Percentiles rank a stretch among this genome's conserved stretches.
These are phyloP conservation scores for Dryas alaskensis DNA, from an alignment of 306 rosid species.

Conservation along the genomic window DNA sequence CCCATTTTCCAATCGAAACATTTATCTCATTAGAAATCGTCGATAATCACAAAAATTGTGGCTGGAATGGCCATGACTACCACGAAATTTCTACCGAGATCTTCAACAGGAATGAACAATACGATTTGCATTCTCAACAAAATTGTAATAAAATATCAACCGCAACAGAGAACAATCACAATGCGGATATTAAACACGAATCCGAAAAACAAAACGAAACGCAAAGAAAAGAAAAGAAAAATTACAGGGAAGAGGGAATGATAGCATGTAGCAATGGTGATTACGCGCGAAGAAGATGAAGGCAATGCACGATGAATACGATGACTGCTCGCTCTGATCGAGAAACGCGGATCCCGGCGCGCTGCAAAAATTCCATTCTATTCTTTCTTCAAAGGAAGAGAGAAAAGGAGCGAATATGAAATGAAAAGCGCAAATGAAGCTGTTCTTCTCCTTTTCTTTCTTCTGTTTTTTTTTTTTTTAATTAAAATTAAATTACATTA, in stretches of 20 bases:
- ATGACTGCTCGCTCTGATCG: slow-evolving; percentile 38
- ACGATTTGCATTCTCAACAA: not conserved
- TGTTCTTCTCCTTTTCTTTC: slow-evolving; percentile 21
- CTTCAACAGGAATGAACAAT: slow-evolving; percentile 5
- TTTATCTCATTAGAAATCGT: slow-evolving; percentile 2
- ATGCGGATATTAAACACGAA: slow-evolving; percentile 2
- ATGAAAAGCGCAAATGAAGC: slow-evolving; percentile 30
- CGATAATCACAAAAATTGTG: not conserved
- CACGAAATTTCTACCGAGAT: slow-evolving; percentile 22
- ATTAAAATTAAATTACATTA: not conserved
- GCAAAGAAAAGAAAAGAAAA: slow-evolving; percentile 13
- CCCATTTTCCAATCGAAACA: slow-evolving; percentile 13
- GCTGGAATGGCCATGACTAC: not conserved
- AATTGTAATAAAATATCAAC: slow-evolving; percentile 3
- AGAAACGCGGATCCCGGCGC: slow-evolving; percentile 68
- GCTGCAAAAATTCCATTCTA: slow-evolving; percentile 48
- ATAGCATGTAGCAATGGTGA: slow-evolving; percentile 24
- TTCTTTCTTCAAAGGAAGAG: slow-evolving; percentile 4
- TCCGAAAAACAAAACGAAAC: not conserved
- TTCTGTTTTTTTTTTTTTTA: not conserved
- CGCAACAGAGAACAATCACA: not conserved
- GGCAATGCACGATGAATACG: slow-evolving; percentile 22
- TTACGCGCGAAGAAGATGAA: slow-evolving; percentile 34
- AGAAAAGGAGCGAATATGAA: slow-evolving; percentile 4
- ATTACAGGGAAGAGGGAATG: slow-evolving; percentile 34